Conservation (phyloP, 768 basidiomycete species). For the Phylloporus sp. region DNA sequence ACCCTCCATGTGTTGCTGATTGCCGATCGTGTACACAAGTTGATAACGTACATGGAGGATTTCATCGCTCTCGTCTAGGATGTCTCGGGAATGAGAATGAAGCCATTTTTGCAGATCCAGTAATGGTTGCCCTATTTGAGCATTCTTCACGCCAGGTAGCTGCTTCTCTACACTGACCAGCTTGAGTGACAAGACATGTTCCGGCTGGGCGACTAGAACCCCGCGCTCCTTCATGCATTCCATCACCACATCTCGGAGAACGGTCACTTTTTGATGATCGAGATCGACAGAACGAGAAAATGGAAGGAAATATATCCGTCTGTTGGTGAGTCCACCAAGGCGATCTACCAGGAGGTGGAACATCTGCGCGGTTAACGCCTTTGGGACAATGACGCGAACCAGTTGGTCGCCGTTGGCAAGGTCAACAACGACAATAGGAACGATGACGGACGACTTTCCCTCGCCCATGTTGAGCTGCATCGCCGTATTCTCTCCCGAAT, state of each 20-base stretch:
- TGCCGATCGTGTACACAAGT: conserved; percentile 43
- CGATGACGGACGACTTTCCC: conserved; percentile 47
- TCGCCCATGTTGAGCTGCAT: conserved; percentile 52
- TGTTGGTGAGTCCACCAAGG: conserved; percentile 41
- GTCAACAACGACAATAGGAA: conserved; percentile 39
- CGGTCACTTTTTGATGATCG: conserved; percentile 17
- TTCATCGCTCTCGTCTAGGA: conserved; percentile 28
- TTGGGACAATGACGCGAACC: conserved; percentile 47
- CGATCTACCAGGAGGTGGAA: conserved; percentile 41
- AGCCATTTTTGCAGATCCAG: conserved; percentile 17
- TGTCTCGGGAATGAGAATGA: conserved; percentile 13
- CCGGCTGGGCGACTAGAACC: conserved; percentile 44
- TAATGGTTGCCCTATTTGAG: conserved; percentile 14
- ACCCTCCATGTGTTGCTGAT: conserved; percentile 35
- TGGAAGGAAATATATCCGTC: conserved; percentile 44
- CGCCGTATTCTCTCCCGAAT: conserved; percentile 32
- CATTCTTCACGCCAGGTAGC: conserved; percentile 10
- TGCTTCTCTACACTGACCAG: conserved; percentile 32
- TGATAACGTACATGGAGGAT: conserved; percentile 46
- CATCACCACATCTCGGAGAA: conserved; percentile 3
- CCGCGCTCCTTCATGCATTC: conserved; percentile 38
- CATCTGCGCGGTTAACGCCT: conserved; percentile 42
- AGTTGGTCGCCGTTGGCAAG: conserved; percentile 43
- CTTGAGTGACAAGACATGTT: conserved; percentile 47
- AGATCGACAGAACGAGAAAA: conserved; percentile 38